Conservation (phyloP, 441 rosid genomes). For the Isatis lusitanica region DNA sequence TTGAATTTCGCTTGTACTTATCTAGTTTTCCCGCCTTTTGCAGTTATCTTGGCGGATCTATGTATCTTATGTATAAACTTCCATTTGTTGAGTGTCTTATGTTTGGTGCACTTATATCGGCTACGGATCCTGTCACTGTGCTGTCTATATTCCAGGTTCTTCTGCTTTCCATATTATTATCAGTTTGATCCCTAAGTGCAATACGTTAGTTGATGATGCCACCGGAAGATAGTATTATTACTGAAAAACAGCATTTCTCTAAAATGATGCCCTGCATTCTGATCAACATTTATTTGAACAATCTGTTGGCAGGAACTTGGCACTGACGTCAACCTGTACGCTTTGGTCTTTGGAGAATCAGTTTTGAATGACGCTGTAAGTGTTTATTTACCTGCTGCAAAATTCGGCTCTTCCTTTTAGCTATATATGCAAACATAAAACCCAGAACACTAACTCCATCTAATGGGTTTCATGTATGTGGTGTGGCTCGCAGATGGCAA, state of each 20-base stretch:
- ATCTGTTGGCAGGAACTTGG: slow-evolving; percentile 73
- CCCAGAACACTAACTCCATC: slow-evolving; percentile 32
- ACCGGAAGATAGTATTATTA: not conserved
- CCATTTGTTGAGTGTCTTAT: slow-evolving; percentile 91
- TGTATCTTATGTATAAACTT: slow-evolving; percentile 79
- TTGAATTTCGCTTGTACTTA: slow-evolving; percentile 33
- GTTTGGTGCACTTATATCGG: slow-evolving; percentile 97
- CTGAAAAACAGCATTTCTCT: not conserved
- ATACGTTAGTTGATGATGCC: not conserved
- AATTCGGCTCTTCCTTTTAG: slow-evolving; percentile 21
- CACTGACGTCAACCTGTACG: slow-evolving; percentile 84
- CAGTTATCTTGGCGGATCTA: slow-evolving; percentile 87
- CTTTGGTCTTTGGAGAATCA: slow-evolving; percentile 95
- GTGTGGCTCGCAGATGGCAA: slow-evolving; percentile 72
- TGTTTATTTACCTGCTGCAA: slow-evolving; percentile 32
- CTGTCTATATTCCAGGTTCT: slow-evolving; percentile 91
- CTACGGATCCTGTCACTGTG: slow-evolving; percentile 97
- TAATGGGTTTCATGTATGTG: slow-evolving; percentile 30
- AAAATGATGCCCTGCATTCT: not conserved
- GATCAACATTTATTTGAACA: not conserved
- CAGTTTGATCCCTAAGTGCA: slow-evolving; percentile 13
- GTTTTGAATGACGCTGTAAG: slow-evolving; percentile 95
- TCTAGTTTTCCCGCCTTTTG: slow-evolving; percentile 9
- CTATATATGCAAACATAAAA: slow-evolving; percentile 3
- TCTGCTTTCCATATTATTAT: slow-evolving; percentile 13